A percentile compares a stretch with the other conserved stretches of the same genome.
These are phyloP conservation scores for Diphasiastrum complanatum DNA, from an alignment of 83 land plant species.

Conservation along the genomic window DNA sequence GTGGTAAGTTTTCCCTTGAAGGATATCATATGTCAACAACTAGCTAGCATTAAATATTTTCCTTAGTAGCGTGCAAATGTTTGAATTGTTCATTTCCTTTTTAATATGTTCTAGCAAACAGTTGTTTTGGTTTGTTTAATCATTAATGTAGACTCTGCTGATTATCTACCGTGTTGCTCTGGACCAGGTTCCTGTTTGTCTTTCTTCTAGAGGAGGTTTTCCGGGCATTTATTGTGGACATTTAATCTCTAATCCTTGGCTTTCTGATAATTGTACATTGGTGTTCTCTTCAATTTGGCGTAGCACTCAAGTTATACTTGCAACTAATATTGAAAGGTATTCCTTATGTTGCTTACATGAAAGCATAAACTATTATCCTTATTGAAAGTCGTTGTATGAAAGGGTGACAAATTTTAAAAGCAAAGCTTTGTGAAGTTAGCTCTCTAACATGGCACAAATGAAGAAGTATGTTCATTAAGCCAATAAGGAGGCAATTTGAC, in stretches of 20 bases:
- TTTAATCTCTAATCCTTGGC: conserved; percentile 70
- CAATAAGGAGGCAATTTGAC: no score
- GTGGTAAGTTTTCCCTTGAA: conserved; percentile 43
- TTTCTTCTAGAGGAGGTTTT: conserved; percentile 38
- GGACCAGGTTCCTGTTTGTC: conserved; percentile 74
- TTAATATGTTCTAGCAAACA: not conserved
- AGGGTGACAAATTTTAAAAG: no score
- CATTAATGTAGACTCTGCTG: not conserved
- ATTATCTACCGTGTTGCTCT: no score
- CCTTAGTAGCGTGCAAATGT: no score
- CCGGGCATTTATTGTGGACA: conserved; percentile 73
- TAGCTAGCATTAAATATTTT: not conserved
- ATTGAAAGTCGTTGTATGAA: no score
- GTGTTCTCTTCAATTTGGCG: conserved; percentile 69
- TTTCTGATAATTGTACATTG: conserved; percentile 70
- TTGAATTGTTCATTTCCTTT: not conserved
- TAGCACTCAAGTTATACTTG: conserved; percentile 60
- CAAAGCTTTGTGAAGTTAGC: no score
- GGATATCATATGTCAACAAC: not conserved
- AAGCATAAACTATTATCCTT: no score
- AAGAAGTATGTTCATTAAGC: no score
- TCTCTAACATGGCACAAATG: no score
- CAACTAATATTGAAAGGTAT: conserved; percentile 63
- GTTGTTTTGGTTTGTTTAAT: conserved; percentile 3
- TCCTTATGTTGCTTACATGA: not conserved